These are phyloP conservation scores for Ocimum tenuiflorum DNA, from an alignment of 257 asterid genomes.

Conservation along the genomic window DNA sequence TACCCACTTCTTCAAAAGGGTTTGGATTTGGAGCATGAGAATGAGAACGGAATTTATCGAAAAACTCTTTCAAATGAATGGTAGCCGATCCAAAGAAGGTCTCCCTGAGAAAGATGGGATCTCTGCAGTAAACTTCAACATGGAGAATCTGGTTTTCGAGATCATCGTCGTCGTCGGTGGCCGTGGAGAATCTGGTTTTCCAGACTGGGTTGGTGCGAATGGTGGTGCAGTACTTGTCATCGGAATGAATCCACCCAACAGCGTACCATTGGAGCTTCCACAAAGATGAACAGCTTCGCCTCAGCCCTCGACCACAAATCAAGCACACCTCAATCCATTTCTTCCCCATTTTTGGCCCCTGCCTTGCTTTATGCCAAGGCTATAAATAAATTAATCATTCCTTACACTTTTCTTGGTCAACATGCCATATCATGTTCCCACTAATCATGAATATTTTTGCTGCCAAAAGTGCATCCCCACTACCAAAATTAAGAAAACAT, in stretches of 20 bases:
- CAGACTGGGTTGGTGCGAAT: conserved; percentile 72
- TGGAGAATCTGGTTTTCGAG: conserved; percentile 43
- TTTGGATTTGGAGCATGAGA: conserved; percentile 22
- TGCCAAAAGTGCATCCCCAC: no score
- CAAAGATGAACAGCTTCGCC: conserved; percentile 36
- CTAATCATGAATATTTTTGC: no score
- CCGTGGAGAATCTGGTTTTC: conserved; percentile 58
- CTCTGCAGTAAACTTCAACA: conserved; percentile 76
- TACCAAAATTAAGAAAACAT: no score
- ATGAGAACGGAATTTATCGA: conserved; percentile 36
- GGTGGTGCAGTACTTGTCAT: conserved; percentile 64
- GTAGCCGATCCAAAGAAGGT: conserved; percentile 65
- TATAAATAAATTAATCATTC: no score
- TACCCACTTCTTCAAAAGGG: conserved; percentile 72
- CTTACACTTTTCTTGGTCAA: no score
- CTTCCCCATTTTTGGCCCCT: conserved; percentile 46
- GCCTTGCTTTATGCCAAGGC: no score
- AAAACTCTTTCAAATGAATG: conserved; percentile 58
- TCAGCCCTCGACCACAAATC: conserved; percentile 67
- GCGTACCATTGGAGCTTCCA: conserved; percentile 84
- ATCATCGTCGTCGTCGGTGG: conserved; percentile 3
- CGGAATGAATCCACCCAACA: conserved; percentile 74
- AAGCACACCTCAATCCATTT: conserved; percentile 65
- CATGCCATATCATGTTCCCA: no score
- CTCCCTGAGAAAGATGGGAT: conserved; percentile 61